phyloP scores from a whole-genome alignment of 2,329 filamentous ascomycete species.

The Ambrosiella cleistominuta region DNA sequence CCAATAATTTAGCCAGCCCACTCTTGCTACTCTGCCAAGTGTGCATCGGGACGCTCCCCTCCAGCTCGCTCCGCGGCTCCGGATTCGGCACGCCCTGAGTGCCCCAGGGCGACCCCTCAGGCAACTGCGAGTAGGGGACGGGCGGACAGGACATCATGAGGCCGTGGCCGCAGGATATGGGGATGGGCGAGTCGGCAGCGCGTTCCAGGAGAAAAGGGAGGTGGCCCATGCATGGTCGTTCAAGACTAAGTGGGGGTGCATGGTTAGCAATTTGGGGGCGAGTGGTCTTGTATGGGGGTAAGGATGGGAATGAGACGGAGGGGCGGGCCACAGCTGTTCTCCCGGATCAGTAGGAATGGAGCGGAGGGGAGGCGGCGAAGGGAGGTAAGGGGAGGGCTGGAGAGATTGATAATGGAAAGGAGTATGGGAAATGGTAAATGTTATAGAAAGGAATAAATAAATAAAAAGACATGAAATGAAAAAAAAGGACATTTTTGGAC shows the following conservation, averaged over 20 bases:
- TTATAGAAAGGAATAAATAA: neutral
- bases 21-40: slow-evolving; percentile 65
- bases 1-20: slow-evolving; percentile 64
- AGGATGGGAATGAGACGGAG: neutral
- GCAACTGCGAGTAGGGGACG: slow-evolving; percentile 35
- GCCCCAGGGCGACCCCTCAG: slow-evolving; percentile 35
- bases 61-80: slow-evolving; percentile 12
- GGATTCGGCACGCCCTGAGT: slow-evolving; percentile 23
- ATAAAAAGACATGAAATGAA: neutral
- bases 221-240: slow-evolving; percentile 86
- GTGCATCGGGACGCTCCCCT: slow-evolving; percentile 37
- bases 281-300: neutral
- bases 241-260: slow-evolving; percentile 44
- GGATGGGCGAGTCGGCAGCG: slow-evolving; percentile 7
- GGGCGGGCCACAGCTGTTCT: neutral
- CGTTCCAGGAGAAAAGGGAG: slow-evolving; percentile 58
- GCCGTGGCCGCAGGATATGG: slow-evolving; percentile 65
- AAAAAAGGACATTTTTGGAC: neutral
- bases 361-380: neutral
- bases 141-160: slow-evolving; percentile 87
- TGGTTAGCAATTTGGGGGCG: neutral
- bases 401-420: neutral
- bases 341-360: neutral
- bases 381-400: neutral
- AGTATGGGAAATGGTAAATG: neutral